Conservation (phyloP, 1,284 basidiomycete genomes). For the Lentinula novae-zelandiae region DNA sequence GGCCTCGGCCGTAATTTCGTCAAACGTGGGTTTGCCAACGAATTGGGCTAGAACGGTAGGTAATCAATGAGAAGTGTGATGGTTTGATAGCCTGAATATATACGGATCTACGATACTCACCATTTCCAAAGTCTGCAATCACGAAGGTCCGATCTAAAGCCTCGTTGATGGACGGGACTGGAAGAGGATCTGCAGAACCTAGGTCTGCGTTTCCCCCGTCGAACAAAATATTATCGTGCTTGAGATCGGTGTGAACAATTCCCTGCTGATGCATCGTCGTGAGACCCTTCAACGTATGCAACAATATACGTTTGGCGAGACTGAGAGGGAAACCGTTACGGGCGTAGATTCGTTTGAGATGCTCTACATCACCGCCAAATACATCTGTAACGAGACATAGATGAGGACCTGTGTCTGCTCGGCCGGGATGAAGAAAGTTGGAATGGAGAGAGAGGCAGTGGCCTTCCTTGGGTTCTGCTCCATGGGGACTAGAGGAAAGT, state of each 20-base stretch:
- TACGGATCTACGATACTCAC: constrained; percentile 14
- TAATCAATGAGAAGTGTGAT: background rate
- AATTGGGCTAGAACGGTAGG: constrained; percentile 6
- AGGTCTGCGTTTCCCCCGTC: constrained; percentile 20
- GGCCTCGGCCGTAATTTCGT: constrained; percentile 20
- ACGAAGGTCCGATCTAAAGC: constrained; percentile 22
- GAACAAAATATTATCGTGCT: constrained; percentile 27
- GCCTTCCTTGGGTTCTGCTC: constrained; percentile 10
- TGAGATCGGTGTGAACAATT: constrained; percentile 28
- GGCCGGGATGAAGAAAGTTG: constrained; percentile 23
- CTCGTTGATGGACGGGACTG: constrained; percentile 23
- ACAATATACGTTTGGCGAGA: constrained; percentile 26
- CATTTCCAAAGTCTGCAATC: constrained; percentile 28
- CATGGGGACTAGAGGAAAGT: constrained; percentile 2
- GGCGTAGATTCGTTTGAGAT: constrained; percentile 13
- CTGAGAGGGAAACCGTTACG: constrained; percentile 18
- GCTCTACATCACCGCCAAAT: constrained; percentile 24
- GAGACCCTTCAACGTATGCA: constrained; percentile 23
- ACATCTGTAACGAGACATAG: constrained; percentile 27
- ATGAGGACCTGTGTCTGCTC: constrained; percentile 21
- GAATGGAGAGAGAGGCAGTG: constrained; percentile 22
- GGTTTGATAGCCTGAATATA: background rate
- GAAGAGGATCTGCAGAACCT: constrained; percentile 24
- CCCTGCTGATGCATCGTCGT: constrained; percentile 19
- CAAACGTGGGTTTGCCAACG: constrained; percentile 5